Conservation (phyloP, 495 filamentous ascomycete species). For the Penicillium crystallinum region DNA sequence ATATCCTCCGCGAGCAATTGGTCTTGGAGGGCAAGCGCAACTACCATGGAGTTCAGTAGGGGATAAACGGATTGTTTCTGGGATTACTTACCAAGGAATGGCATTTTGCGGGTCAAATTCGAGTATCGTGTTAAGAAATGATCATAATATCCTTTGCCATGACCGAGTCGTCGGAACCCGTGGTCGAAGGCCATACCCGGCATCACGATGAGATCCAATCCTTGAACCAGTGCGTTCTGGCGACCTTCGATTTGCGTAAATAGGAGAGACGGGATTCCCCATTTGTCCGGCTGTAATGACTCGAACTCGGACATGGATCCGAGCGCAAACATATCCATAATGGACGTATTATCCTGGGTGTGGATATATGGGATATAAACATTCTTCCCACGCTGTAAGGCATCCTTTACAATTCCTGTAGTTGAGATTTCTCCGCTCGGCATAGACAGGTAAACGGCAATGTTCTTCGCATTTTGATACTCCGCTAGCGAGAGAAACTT, state of each 20-base stretch:
- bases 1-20: conserved; percentile 69
- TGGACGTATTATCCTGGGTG: conserved; percentile 49
- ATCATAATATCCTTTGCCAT: conserved; percentile 98
- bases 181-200: conserved; percentile 90
- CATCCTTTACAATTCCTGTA: conserved; percentile 71
- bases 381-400: conserved; percentile 67
- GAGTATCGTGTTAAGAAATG: conserved; percentile 75
- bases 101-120: conserved; percentile 49
- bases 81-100: conserved; percentile 54
- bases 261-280: conserved; percentile 85
- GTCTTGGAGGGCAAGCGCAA: conserved; percentile 83
- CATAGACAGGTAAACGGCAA: conserved; percentile 93
- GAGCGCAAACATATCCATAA: conserved; percentile 93
- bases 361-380: conserved; percentile 91
- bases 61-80: conserved; percentile 7
- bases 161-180: conserved; percentile 71
- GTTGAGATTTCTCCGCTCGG: conserved; percentile 79
- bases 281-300: conserved; percentile 66
- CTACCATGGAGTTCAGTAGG: conserved; percentile 39
- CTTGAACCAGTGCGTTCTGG: conserved; percentile 63
- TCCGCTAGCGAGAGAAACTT: conserved; percentile 55
- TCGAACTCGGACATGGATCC: conserved; percentile 68
- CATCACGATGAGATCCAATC: conserved; percentile 82
- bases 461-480: conserved; percentile 64
- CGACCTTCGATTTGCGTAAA: conserved; percentile 54